Conservation (phyloP, 2,329 filamentous ascomycete genomes). For the Macrophomina phaseolina region DNA sequence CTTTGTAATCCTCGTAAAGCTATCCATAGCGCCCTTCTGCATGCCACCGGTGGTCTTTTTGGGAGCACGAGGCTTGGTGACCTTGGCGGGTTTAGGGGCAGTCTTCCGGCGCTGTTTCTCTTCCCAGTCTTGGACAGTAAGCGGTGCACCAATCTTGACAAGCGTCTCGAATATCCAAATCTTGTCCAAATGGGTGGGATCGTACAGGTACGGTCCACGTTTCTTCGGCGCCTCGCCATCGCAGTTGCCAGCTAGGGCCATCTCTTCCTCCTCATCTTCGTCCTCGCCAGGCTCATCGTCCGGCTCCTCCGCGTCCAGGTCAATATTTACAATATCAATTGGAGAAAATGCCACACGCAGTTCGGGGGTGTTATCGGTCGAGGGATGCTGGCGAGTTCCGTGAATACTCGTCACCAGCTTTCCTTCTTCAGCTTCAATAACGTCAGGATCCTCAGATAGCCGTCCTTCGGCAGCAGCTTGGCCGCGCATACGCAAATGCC, state of each 20-base stretch:
- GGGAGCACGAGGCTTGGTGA: constrained; percentile 11
- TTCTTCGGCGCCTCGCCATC: constrained; percentile 44
- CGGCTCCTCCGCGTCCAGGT: constrained; percentile 74
- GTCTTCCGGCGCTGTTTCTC: constrained; percentile 36
- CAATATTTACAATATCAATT: constrained; percentile 75
- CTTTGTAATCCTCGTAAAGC: constrained; percentile 18
- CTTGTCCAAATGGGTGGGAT: constrained; percentile 69
- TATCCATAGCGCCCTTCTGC: constrained; percentile 17
- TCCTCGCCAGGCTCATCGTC: constrained; percentile 63
- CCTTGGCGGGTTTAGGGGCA: constrained; percentile 12
- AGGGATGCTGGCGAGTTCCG: constrained; percentile 70
- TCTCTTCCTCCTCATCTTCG: constrained; percentile 34
- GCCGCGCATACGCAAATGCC: constrained; percentile 56
- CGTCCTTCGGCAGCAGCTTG: constrained; percentile 25
- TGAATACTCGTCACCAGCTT: constrained; percentile 70
- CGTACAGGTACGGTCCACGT: constrained; percentile 58
- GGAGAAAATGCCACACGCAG: constrained; percentile 81
- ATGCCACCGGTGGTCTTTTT: constrained; percentile 5
- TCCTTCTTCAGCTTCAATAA: constrained; percentile 54
- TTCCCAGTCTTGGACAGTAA: constrained; percentile 71
- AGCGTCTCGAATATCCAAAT: constrained; percentile 72
- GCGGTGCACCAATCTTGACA: constrained; percentile 67
- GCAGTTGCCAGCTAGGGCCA: constrained; percentile 33
- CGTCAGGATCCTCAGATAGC: constrained; percentile 39
- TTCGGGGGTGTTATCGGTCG: constrained; percentile 77